phyloP scores from a whole-genome alignment of 495 filamentous ascomycete genomes.

The Staphylotrichum tortipilum region DNA sequence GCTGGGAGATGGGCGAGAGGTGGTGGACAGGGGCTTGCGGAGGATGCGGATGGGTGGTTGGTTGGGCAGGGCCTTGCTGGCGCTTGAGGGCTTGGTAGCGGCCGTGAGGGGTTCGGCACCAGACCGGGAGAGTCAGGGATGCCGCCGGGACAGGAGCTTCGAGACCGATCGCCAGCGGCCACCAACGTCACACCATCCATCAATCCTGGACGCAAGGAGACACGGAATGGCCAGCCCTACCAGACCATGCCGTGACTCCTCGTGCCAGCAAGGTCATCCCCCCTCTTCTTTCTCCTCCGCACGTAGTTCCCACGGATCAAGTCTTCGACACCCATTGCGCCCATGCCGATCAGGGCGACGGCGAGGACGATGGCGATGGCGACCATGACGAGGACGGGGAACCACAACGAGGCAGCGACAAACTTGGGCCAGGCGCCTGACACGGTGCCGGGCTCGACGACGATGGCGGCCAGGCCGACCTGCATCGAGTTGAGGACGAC shows the following conservation, averaged over 20 bases:
- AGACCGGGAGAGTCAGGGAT: too few relatives aligned
- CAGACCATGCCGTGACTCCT: conserved; percentile 26
- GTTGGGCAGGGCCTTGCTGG: too few relatives aligned
- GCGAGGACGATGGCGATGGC: conserved; percentile 15
- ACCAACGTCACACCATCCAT: too few relatives aligned
- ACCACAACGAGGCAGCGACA: conserved; percentile 17
- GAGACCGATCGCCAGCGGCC: too few relatives aligned
- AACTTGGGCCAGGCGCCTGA: conserved; percentile 11
- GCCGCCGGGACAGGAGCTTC: too few relatives aligned
- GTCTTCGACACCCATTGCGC: conserved; percentile 16
- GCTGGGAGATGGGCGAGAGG: too few relatives aligned
- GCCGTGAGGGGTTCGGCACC: too few relatives aligned
- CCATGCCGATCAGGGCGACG: conserved; percentile 4
- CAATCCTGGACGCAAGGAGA: too few relatives aligned
- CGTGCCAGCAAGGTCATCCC: conserved; percentile 3
- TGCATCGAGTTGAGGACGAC: conserved; percentile 30
- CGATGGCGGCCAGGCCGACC: conserved; percentile 18
- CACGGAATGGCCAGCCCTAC: too few relatives aligned
- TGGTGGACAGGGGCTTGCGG: too few relatives aligned
- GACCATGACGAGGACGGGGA: conserved; percentile 20
- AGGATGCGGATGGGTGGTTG: too few relatives aligned
- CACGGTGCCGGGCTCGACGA: neutral
- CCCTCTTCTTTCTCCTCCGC: conserved; percentile 14
- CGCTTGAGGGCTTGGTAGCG: too few relatives aligned
- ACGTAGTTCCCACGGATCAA: conserved; percentile 10